Base-by-base conservation (phyloP, 2,329 filamentous ascomycete species). In the Neurospora crassa region DNA sequence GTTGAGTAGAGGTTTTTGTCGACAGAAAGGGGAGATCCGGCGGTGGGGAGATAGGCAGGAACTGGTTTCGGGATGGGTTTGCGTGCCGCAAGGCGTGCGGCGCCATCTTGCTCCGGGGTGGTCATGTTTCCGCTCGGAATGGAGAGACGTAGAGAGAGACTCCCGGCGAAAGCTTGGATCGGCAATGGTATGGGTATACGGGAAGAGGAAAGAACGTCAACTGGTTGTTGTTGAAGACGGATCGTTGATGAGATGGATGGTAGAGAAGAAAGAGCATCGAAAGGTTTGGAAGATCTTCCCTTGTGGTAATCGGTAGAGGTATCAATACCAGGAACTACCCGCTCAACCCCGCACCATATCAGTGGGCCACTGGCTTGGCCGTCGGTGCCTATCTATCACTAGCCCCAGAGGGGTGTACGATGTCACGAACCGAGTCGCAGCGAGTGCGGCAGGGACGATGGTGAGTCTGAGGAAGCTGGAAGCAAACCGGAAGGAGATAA, bases 1-100 rank as follows among this genome's bases (percentile, higher is more conserved):
- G 87, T 84, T 4, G 89, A 84, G 81, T 96, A 92, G 7, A 83
- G 73, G 2, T 75, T 71, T 69, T 79, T 79, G 75, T 87, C 81
- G 11, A 86, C 83, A 0, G 79, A 80, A 29, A 76, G 70, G 3
- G 74, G 74, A 1, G 74, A 76, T 18, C 67, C 70, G 1, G 67
- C 63, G 2, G 74, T 76, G 0, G 74, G 70, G 7, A 76, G 74
- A 16, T 76, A 76, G 10, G 85, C 85, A 47, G 85, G 85, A 42
- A 82, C 81, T 12, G 84, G 84, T 74, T 81, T 82, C 42, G 84
- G 83, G 70, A 85, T 80, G 12, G 82, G 81, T 72, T 82, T 81
- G 45, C 83, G 80, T 74, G 81, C 81, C 73, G 78, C 78, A 59
- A 83, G 82, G 34, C 83, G 82, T 70, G 81, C 78, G 4, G 75